Base-by-base conservation (phyloP, 768 basidiomycete genomes). In the Termitomyces sp. region DNA sequence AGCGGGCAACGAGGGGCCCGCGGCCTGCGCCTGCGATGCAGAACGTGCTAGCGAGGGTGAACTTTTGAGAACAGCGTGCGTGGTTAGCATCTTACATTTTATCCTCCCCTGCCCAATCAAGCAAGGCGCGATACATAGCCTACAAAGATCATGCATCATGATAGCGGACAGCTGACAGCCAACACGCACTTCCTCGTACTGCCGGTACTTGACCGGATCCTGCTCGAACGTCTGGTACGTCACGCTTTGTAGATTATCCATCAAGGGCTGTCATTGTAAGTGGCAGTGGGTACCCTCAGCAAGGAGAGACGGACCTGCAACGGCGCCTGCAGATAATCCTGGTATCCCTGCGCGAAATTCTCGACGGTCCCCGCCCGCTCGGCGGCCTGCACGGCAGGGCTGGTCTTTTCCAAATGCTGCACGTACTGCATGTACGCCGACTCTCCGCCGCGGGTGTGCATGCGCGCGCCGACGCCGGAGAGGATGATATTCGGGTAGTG, bases 191-290 rank as follows among this genome's bases (percentile, higher is more conserved):
- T 96, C 91, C 75, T 99, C 97, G 69, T 99, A 99, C 65, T 92
- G 87, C 56, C 80, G 72, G 69, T 99, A 99, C 71, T 99, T 99
- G 59, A 98, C 87, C 3, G 97, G 96, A 74, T 98, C 97, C 69
- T 94, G 85, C 67, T 99, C 97, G 66, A 99, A 99, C 2, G 92
- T 94, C 68, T 98, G 94, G 71, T 99, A 99, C 11, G 94, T 98
- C 62, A 88, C 83, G 64, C 93, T 95, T 67, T 92, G 92, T 55
- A 99, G 73, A 72, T 99, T 95, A 67, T 99, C 96, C 94, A 96
- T 96, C 65, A 99, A 72, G 24, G 97, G 97, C 90, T 95, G 63
- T 51, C 16, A 46, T 49, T 1, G n/a, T n/a, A n/a, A n/a, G n/a
- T n/a, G n/a, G n/a, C n/a, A n/a, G n/a, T n/a, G n/a, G n/a, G n/a